Percentiles rank a stretch among this genome's conserved stretches.
phyloP scores from a whole-genome alignment of 495 filamentous ascomycete species.

The Neurospora sp. region DNA sequence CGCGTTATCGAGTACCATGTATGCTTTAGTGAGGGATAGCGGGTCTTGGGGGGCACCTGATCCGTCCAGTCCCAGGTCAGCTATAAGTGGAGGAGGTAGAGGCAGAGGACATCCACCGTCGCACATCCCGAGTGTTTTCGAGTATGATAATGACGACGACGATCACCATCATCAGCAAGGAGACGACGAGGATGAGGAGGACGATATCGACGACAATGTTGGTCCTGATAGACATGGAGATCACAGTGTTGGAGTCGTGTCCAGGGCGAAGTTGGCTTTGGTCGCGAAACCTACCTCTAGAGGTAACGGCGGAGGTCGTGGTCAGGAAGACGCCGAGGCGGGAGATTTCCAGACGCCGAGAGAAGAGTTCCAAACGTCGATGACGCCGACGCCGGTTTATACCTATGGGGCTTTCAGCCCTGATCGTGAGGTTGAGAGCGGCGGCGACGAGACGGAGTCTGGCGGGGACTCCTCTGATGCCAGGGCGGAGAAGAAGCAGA shows the following conservation, averaged over 20 bases:
- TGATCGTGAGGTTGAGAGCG: conserved; percentile 16
- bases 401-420: conserved; percentile 35
- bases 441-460: conserved; percentile 6
- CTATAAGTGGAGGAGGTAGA: not conserved
- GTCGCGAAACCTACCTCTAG: not conserved
- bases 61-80: not conserved
- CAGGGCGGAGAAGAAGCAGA: conserved; percentile 15
- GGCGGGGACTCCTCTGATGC: conserved; percentile 15
- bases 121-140: not conserved
- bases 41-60: conserved; percentile 16
- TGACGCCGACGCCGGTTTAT: conserved; percentile 9
- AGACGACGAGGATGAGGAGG: conserved; percentile 19
- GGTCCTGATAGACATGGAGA: conserved; percentile 9
- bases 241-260: conserved; percentile 3
- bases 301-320: not conserved
- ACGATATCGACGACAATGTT: conserved; percentile 12
- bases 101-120: not conserved
- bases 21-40: conserved; percentile 23
- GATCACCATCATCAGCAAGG: not conserved
- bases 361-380: conserved; percentile 18
- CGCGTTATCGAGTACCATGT: conserved; percentile 27
- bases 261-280: not conserved
- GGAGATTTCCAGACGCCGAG: conserved; percentile 37
- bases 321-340: conserved; percentile 18
- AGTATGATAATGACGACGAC: conserved; percentile 8